Evolutionary conservation across 164 flowering plant genomes (phyloP), one percentile per base, ranked within the genome.

Genomic region (Chloranthus sessilifolius): DNA sequence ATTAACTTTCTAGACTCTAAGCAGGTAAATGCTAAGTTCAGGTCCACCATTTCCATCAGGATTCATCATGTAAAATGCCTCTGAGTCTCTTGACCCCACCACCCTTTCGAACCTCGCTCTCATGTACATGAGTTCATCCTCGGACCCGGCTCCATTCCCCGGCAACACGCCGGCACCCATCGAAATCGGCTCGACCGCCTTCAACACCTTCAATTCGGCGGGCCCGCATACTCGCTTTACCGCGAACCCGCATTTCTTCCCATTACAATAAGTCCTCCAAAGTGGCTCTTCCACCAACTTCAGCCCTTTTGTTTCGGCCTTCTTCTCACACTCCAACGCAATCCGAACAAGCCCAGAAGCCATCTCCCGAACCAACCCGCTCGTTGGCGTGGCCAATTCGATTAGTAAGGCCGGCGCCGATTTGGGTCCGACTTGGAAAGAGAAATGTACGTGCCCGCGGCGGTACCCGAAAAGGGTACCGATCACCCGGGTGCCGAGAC

Each of bases 81-180:
- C 95, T 2, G 95, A 86, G 53, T 94, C 88, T 59, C 63, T 79
- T 1, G 89, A 79, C 14, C 97, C 99, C 7, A 85, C 90, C 55
- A 89, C 94, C 55, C 96, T 59, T 65, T 94, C 99, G 39, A 87
- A 94, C 70, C 77, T 75, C 15, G 99, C 95, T 56, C 99, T 76
- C 99, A 94, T 94, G 52, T 89, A 89, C 96, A 94, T 85, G 2
- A 87, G 26, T 61, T 94, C 97, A 2, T 86, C 90, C 9, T 73
- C 83, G 23, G 60, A 44, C 54, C 74, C 80, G 29, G n/a, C 56
- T n/a, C 64, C 30, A 10, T 43, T 48, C 21, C 64, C 80, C 0
- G 92, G 98, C 16, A 92, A 54, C 7, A 92, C 96, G 0, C 98
- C 98, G 5, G 96, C 96, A 0, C 98, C 98, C 94, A 83, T 83